These are phyloP conservation scores for Zalaria sp. DNA, from an alignment of 2,329 filamentous ascomycete genomes.

Conservation along the genomic window DNA sequence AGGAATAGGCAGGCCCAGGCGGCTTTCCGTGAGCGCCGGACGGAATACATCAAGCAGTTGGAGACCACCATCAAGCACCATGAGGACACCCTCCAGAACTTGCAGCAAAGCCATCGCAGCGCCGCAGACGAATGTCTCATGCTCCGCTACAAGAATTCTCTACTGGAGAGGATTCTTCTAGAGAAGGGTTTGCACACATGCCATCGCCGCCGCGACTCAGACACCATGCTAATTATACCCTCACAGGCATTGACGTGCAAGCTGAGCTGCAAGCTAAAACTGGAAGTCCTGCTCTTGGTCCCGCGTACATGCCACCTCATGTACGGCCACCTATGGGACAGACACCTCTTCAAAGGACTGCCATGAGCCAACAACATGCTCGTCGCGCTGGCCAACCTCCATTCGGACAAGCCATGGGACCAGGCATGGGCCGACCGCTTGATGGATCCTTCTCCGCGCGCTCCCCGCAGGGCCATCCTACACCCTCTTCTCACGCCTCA, in stretches of 20 bases:
- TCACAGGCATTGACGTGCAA: slow-evolving; percentile 83
- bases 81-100: slow-evolving; percentile 81
- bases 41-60: slow-evolving; percentile 98
- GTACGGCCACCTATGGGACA: slow-evolving; percentile 28
- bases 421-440: slow-evolving; percentile 1
- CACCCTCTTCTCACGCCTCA: slow-evolving; percentile 64
- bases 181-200: slow-evolving; percentile 60
- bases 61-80: slow-evolving; percentile 96
- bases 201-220: background rate
- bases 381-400: slow-evolving; percentile 21
- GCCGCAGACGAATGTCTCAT: slow-evolving; percentile 95
- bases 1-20: slow-evolving; percentile 94
- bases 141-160: slow-evolving; percentile 95
- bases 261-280: slow-evolving; percentile 88
- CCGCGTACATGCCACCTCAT: slow-evolving; percentile 46
- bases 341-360: slow-evolving; percentile 64
- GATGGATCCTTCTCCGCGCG: slow-evolving; percentile 29
- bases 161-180: slow-evolving; percentile 85
- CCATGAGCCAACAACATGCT: slow-evolving; percentile 57
- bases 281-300: slow-evolving; percentile 66
- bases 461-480: slow-evolving; percentile 65
- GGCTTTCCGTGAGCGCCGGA: slow-evolving; percentile 88
- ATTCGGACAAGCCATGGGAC: slow-evolving; percentile 20
- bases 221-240: slow-evolving; percentile 1
- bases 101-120: slow-evolving; percentile 87